These are phyloP conservation scores for Rhizomucor miehei DNA, from an alignment of 371 early-diverging fungal species.

Conservation along the genomic window DNA sequence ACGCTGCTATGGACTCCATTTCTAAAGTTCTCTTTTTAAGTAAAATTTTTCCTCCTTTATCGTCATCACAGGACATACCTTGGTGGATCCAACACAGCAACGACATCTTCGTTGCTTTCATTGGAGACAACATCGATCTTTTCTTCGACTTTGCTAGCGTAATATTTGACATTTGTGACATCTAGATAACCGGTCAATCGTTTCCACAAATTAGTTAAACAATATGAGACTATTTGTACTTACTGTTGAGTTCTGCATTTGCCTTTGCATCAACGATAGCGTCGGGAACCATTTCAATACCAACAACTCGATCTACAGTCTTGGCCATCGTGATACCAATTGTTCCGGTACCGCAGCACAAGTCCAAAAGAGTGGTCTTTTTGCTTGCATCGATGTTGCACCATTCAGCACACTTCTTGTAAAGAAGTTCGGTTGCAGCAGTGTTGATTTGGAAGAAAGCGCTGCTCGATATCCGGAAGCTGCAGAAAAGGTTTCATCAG, in stretches of 20 bases:
- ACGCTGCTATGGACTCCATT: conserved; percentile 66
- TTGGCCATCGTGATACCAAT: conserved; percentile 82
- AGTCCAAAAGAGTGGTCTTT: conserved; percentile 59
- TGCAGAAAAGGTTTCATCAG: conserved; percentile 1
- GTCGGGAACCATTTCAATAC: conserved; percentile 70
- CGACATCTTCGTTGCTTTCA: conserved; percentile 34
- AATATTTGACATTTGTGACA: conserved; percentile 55
- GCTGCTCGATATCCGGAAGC: conserved; percentile 71
- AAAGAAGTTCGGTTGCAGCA: conserved; percentile 66
- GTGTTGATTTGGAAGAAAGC: conserved; percentile 87
- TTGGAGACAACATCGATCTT: conserved; percentile 46
- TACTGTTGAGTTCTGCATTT: conserved; percentile 70
- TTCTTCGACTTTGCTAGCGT: conserved; percentile 66
- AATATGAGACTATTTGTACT: conserved; percentile 7
- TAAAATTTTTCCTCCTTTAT: too few relatives aligned
- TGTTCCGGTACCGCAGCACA: conserved; percentile 90
- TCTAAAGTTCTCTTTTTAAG: conserved; percentile 12
- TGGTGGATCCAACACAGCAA: conserved; percentile 82
- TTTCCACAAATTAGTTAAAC: not conserved
- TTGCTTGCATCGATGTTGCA: conserved; percentile 35
- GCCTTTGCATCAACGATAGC: conserved; percentile 76
- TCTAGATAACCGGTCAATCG: conserved; percentile 13
- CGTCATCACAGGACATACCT: conserved; percentile 32
- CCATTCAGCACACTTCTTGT: conserved; percentile 50
- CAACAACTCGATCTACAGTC: conserved; percentile 67